phyloP scores from a whole-genome alignment of 2,329 filamentous ascomycete genomes.

The Talaromyces rugulosus region DNA sequence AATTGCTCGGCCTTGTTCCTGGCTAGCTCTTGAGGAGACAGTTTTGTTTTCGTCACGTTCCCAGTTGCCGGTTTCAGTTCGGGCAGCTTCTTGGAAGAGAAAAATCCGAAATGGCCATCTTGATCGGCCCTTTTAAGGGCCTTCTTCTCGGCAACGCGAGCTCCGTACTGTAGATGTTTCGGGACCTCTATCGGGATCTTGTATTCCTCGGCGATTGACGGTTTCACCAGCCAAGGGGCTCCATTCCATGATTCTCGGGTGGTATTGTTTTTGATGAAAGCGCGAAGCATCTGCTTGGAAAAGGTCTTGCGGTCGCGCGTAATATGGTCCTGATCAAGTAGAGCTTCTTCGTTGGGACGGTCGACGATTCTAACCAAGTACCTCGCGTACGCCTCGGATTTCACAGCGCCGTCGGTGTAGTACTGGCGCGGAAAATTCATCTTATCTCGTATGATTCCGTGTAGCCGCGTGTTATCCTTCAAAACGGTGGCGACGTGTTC shows the following conservation, averaged over 20 bases:
- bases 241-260: slow-evolving; percentile 87
- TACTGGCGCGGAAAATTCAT: slow-evolving; percentile 63
- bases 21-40: slow-evolving; percentile 42
- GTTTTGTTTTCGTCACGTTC: slow-evolving; percentile 64
- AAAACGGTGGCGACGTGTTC: slow-evolving; percentile 74
- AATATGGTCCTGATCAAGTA: slow-evolving; percentile 78
- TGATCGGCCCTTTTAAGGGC: slow-evolving; percentile 58
- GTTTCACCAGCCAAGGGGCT: slow-evolving; percentile 94
- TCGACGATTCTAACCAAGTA: slow-evolving; percentile 76
- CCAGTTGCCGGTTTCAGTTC: slow-evolving; percentile 65
- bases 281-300: slow-evolving; percentile 87
- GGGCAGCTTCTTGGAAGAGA: slow-evolving; percentile 56
- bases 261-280: slow-evolving; percentile 94
- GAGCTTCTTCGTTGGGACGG: slow-evolving; percentile 64
- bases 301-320: slow-evolving; percentile 86
- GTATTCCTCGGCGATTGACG: slow-evolving; percentile 75
- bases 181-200: slow-evolving; percentile 86
- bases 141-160: slow-evolving; percentile 72
- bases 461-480: slow-evolving; percentile 62
- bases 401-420: slow-evolving; percentile 63
- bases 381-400: slow-evolving; percentile 64
- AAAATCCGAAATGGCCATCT: slow-evolving; percentile 49
- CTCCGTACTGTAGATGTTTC: slow-evolving; percentile 74
- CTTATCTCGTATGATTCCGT: slow-evolving; percentile 80
- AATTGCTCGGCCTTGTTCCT: slow-evolving; percentile 44